phyloP scores from a whole-genome alignment of 2,329 filamentous ascomycete genomes.

The Niveomyces coronatus region DNA sequence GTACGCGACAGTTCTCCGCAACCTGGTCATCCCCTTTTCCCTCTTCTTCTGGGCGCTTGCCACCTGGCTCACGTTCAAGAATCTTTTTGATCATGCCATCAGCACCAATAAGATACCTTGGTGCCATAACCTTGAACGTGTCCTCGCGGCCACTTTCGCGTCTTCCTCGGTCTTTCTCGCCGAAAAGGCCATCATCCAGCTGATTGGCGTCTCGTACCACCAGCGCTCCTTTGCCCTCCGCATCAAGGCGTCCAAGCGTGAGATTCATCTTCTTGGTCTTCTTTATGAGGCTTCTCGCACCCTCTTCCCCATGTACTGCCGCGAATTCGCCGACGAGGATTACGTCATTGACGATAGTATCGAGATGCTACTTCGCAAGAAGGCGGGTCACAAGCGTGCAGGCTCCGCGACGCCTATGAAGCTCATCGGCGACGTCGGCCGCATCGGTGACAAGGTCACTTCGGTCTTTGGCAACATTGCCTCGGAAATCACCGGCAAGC shows the following conservation, averaged over 20 bases:
- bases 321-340: constrained; percentile 85
- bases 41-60: constrained; percentile 60
- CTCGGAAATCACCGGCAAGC: constrained; percentile 88
- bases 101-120: constrained; percentile 32
- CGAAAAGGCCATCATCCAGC: constrained; percentile 71
- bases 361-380: constrained; percentile 53
- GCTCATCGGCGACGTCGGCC: constrained; percentile 65
- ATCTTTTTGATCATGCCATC: constrained; percentile 31
- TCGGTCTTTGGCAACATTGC: constrained; percentile 89
- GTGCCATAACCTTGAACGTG: constrained; percentile 48
- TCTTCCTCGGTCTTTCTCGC: constrained; percentile 60
- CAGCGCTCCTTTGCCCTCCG: constrained; percentile 70
- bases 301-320: constrained; percentile 86
- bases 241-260: constrained; percentile 85
- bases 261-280: constrained; percentile 68
- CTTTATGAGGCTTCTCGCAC: constrained; percentile 84
- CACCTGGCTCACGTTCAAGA: constrained; percentile 51
- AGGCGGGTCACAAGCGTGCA: constrained; percentile 34
- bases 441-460: constrained; percentile 86
- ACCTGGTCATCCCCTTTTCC: constrained; percentile 55
- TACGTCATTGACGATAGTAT: constrained; percentile 81
- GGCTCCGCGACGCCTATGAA: constrained; percentile 69
- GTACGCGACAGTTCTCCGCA: constrained; percentile 54
- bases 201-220: constrained; percentile 79
- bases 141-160: constrained; percentile 57